Base-by-base conservation (phyloP, 441 rosid genomes). In the Arabidopsis lyrata region DNA sequence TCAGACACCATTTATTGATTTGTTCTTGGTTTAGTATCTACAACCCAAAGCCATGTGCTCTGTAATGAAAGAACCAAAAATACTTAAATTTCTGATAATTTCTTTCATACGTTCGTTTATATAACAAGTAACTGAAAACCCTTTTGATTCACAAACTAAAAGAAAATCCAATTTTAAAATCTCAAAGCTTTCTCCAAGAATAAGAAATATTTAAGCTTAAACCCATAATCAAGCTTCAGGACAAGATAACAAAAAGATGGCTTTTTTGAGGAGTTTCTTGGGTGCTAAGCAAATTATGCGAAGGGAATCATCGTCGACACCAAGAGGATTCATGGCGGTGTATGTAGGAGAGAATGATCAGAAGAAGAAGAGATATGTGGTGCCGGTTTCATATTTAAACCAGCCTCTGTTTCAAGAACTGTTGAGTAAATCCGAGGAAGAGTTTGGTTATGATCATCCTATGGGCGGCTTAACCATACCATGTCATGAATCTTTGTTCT, bases 401-500 rank as follows among this genome's bases (percentile, higher is more conserved):
- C 72, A 83, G 44, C 81, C 82, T 41, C 61, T 73, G 24, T 82
- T 84, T 76, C 83, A 52, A 31, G 78, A 78, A 27, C 22, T 80
- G 77, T 70, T 82, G 29, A 54, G 62, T 16, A 57, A 64, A 64
- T 82, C 83, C 2, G 86, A 80, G 74, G 88, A 88, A 62, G 89
- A 85, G 67, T 85, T 81, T 27, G 86, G 90, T 15, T 85, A 77
- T 62, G 67, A 76, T 78, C 88, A 87, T 84, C 91, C 88, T 8
- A 83, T 73, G 90, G 91, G 88, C 0, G 87, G 83, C 35, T 81
- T 87, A 12, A 86, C 86, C 16, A 81, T 86, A 81, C 92, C 87
- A 3, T 88, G 87, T 68, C 71, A 64, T 22, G 86, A 88, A 86
- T 86, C 86, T 3, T 50, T 73, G 44, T 90, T 85, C 68, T 32